Conservation (phyloP, 106 monocot genomes). For the Dioscorea zingiberensis region DNA sequence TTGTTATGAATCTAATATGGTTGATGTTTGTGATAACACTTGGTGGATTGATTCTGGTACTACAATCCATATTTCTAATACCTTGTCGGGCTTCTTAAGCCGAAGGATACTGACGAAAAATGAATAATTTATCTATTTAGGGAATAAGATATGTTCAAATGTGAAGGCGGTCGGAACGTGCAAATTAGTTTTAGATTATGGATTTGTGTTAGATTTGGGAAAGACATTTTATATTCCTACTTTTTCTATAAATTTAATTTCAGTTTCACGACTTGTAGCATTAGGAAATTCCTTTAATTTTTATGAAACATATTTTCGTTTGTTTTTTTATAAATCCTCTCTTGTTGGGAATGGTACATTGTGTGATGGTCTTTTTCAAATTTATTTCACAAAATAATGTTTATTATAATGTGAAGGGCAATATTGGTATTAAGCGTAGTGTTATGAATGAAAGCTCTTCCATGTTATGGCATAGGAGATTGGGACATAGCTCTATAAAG, state of each 20-base stretch:
- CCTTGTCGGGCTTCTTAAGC: conserved; percentile 9
- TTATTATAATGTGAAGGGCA: not conserved
- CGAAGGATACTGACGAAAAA: conserved; percentile 3
- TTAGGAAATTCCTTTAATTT: not conserved
- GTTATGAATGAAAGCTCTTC: conserved; percentile 1
- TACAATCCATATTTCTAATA: conserved; percentile 24
- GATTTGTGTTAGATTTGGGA: conserved; percentile 5
- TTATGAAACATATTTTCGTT: not conserved
- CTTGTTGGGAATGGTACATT: conserved; percentile 4
- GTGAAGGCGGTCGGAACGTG: conserved; percentile 7
- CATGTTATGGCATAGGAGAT: not conserved
- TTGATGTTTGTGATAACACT: conserved; percentile 6
- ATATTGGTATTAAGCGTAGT: not conserved
- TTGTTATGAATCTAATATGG: too few relatives aligned
- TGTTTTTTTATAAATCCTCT: not conserved
- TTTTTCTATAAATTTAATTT: conserved; percentile 24
- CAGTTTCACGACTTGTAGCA: conserved; percentile 2
- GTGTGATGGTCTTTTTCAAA: not conserved
- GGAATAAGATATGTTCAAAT: conserved; percentile 13
- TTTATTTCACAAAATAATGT: not conserved
- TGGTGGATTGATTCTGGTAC: conserved; percentile 23
- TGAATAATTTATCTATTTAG: conserved; percentile 6
- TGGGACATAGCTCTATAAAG: conserved; percentile 4
- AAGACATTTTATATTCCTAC: conserved; percentile 15
- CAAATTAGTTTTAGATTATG: not conserved